Percentiles rank a stretch among this genome's conserved stretches.
These are phyloP conservation scores for Tolypocladium sp. DNA, from an alignment of 2,329 filamentous ascomycete genomes.

Conservation along the genomic window DNA sequence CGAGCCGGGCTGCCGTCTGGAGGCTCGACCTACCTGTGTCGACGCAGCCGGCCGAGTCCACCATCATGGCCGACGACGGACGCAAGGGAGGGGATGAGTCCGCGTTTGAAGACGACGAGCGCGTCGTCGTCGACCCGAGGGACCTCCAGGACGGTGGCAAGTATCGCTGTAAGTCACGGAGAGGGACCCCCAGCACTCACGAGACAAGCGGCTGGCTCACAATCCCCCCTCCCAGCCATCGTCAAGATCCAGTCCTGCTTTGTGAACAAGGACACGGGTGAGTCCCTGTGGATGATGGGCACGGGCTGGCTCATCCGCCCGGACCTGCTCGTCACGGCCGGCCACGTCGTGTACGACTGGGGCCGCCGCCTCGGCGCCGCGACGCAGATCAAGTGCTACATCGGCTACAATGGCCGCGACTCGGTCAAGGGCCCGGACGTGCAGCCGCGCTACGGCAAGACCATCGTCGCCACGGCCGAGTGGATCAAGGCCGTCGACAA, in stretches of 20 bases:
- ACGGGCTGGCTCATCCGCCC: constrained; percentile 12
- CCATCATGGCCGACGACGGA: neutral
- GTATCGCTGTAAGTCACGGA: neutral
- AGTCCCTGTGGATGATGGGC: constrained; percentile 11
- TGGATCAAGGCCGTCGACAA: constrained; percentile 9
- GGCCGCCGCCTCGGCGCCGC: constrained; percentile 10
- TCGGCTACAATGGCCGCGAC: constrained; percentile 20
- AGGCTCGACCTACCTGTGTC: neutral
- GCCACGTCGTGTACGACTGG: constrained; percentile 13
- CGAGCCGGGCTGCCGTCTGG: neutral
- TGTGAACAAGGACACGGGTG: neutral
- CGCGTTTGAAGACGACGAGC: neutral
- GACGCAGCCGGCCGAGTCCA: neutral
- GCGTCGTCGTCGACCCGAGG: neutral
- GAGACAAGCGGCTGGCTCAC: neutral
- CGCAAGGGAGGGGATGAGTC: neutral
- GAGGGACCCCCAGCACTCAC: neutral
- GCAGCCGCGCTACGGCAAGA: constrained; percentile 9
- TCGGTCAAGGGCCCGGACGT: neutral
- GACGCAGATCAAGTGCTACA: constrained; percentile 20
- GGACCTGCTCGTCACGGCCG: constrained; percentile 12
- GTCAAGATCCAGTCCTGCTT: neutral
- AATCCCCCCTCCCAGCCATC: neutral
- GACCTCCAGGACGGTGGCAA: neutral
- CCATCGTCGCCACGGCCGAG: constrained; percentile 12